These are phyloP conservation scores for Zygnema circumcarinatum DNA, from an alignment of 139 green algal species.

Conservation along the genomic window DNA sequence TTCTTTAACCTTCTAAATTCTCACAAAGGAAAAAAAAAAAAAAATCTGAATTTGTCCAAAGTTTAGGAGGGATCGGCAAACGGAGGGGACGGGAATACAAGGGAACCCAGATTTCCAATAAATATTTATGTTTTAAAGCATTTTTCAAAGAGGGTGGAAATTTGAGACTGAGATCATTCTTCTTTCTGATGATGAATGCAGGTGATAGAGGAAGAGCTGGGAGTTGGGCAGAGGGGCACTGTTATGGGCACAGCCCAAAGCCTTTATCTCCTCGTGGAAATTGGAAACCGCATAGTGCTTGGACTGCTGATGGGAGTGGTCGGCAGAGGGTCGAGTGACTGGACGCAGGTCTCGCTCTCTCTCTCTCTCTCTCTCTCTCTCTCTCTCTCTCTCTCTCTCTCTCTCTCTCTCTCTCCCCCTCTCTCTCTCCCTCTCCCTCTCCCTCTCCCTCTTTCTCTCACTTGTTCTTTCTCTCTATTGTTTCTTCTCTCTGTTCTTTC, in stretches of 20 bases:
- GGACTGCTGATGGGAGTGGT: background rate
- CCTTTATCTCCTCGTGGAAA: background rate
- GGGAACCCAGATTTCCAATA: no score
- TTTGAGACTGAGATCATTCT: no score
- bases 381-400: conserved; percentile 45
- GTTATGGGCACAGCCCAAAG: background rate
- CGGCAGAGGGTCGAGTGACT: background rate
- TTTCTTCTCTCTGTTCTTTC: background rate
- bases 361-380: conserved; percentile 33
- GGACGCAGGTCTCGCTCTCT: background rate
- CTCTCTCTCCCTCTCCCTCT: conserved; percentile 50
- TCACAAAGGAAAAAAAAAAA: no score
- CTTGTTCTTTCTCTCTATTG: background rate
- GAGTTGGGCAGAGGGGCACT: no score
- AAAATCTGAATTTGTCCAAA: no score
- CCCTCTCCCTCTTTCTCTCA: conserved; percentile 12
- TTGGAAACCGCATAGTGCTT: background rate
- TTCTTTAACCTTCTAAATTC: no score
- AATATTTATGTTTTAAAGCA: no score
- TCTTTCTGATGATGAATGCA: no score
- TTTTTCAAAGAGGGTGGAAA: no score
- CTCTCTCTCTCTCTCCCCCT: conserved; percentile 45
- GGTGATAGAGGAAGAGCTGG: no score
- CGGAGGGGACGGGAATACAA: no score
- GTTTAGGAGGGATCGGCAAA: no score